A percentile compares a stretch with the other conserved stretches of the same genome.
phyloP scores from a whole-genome alignment of 352 stramenopile genomes.

The Pythium pyrilobum region DNA sequence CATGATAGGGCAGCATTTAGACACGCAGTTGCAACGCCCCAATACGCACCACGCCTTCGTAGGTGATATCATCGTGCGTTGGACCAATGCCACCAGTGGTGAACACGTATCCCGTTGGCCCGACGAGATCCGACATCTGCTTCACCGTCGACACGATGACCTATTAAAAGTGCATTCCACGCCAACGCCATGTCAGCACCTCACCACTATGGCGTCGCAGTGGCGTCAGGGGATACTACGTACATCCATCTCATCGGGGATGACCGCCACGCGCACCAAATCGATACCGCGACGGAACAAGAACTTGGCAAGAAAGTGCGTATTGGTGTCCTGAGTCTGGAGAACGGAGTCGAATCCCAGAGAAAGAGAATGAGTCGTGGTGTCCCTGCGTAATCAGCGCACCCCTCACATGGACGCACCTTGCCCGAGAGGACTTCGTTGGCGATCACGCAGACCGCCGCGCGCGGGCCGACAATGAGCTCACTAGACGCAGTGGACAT shows the following conservation, averaged over 20 bases:
- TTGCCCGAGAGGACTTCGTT: constrained; percentile 86
- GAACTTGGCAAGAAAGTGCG: constrained; percentile 53
- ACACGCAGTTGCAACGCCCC: not conserved
- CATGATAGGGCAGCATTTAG: not conserved
- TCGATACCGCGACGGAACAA: constrained; percentile 71
- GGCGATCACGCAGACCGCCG: constrained; percentile 73
- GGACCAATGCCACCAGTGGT: constrained; percentile 81
- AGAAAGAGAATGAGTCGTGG: no score
- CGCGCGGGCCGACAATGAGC: constrained; percentile 27
- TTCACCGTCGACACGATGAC: constrained; percentile 70
- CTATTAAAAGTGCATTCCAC: constrained; percentile 13
- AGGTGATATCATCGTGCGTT: constrained; percentile 88
- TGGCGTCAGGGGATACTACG: not conserved
- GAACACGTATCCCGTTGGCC: constrained; percentile 71
- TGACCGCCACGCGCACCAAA: constrained; percentile 69
- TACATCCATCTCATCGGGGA: constrained; percentile 75
- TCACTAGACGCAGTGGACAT: constrained; percentile 1
- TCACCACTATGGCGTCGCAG: not conserved
- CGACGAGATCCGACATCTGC: constrained; percentile 69
- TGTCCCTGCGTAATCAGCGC: no score
- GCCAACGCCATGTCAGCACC: not conserved
- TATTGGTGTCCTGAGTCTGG: constrained; percentile 84
- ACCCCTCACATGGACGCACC: constrained; percentile 17
- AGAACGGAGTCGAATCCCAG: no score
- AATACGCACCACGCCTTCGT: constrained; percentile 61